Conservation (phyloP, 2,329 filamentous ascomycete genomes). For the Lecanosticta acicola region DNA sequence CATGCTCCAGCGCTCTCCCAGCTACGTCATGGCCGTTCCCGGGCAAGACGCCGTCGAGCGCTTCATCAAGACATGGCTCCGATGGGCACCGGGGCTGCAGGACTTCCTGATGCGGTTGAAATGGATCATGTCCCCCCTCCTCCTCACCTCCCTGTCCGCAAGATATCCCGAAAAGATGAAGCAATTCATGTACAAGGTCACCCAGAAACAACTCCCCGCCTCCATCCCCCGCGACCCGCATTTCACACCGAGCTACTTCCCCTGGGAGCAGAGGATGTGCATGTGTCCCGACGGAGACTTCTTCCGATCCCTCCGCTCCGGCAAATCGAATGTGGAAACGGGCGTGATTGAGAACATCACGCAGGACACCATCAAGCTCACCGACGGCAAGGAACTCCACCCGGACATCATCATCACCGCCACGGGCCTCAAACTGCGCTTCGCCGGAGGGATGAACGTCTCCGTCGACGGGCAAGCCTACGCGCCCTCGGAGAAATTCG, state of each 20-base stretch:
- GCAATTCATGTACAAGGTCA: conserved; percentile 40
- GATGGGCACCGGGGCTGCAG: conserved; percentile 23
- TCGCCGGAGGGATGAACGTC: conserved; percentile 48
- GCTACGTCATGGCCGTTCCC: conserved; percentile 44
- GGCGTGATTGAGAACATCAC: conserved; percentile 50
- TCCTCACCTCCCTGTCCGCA: conserved; percentile 32
- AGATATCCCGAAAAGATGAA: conserved; percentile 29
- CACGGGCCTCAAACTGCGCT: conserved; percentile 54
- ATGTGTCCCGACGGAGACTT: conserved; percentile 59
- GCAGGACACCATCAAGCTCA: conserved; percentile 44
- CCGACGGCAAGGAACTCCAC: conserved; percentile 39
- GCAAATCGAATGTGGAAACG: conserved; percentile 51
- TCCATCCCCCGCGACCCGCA: conserved; percentile 37
- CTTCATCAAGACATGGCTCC: conserved; percentile 19
- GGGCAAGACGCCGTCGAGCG: conserved; percentile 26
- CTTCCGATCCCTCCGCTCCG: conserved; percentile 47
- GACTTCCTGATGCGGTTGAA: conserved; percentile 32
- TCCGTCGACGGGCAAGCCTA: conserved; percentile 47
- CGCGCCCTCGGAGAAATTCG: conserved; percentile 46
- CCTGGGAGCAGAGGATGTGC: conserved; percentile 69
- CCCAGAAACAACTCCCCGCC: conserved; percentile 41
- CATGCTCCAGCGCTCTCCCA: conserved; percentile 75
- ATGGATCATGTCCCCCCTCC: conserved; percentile 33
- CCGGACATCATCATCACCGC: conserved; percentile 62
- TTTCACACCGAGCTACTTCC: conserved; percentile 45